A percentile compares a stretch with the other conserved stretches of the same genome.
These are phyloP conservation scores for Magnusiomyces tetraspermus DNA, from an alignment of 1,139 yeast species.

Conservation along the genomic window DNA sequence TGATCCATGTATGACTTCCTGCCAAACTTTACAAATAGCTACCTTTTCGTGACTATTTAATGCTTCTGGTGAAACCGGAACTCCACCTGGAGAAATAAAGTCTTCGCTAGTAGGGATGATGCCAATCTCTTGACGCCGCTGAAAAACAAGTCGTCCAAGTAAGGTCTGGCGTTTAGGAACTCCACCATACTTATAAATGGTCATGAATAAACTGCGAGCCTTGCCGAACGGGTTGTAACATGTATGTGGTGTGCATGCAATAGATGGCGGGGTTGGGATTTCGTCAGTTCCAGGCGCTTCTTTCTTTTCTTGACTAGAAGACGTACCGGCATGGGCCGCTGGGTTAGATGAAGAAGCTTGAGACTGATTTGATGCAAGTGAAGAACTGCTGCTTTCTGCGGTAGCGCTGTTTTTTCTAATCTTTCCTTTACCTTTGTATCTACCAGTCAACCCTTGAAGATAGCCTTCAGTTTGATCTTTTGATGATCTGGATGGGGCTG, in stretches of 20 bases:
- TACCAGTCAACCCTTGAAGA: not conserved
- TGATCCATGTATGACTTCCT: constrained; percentile 6
- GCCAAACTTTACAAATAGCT: constrained; percentile 14
- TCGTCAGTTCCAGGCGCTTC: not conserved
- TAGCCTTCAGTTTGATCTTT: not conserved
- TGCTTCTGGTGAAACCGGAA: not conserved
- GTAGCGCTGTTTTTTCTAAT: not conserved
- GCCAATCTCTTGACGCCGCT: constrained; percentile 1
- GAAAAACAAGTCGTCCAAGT: not conserved
- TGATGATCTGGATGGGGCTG: not conserved
- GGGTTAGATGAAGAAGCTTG: not conserved
- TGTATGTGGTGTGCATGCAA: constrained; percentile 5
- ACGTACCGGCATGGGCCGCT: not conserved
- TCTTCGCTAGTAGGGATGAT: not conserved
- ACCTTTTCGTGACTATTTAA: not conserved
- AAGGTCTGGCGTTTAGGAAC: not conserved
- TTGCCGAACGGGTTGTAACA: constrained; percentile 11
- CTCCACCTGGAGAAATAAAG: not conserved
- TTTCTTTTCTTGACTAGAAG: not conserved
- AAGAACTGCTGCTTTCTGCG: not conserved
- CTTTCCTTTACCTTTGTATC: constrained; percentile 2
- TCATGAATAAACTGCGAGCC: constrained; percentile 10
- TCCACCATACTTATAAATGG: constrained; percentile 8
- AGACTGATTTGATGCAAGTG: not conserved
- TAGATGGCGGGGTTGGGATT: constrained; percentile 12